Base-by-base conservation (phyloP, 805 yeast species). In the Torulaspora indica region DNA sequence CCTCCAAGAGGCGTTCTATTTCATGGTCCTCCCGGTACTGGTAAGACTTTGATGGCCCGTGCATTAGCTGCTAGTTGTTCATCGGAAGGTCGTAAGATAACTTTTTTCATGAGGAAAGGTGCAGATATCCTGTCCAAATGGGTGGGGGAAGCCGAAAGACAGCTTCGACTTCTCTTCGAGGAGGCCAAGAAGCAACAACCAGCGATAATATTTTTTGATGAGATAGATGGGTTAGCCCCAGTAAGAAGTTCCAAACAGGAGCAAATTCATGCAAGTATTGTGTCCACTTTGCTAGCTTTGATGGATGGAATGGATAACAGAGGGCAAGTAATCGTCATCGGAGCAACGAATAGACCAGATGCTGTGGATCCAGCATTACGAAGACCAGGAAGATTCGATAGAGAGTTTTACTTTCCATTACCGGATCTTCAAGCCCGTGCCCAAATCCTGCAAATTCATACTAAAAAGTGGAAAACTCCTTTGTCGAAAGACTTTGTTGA, bases 301-400 rank as follows among this genome's bases (percentile, higher is more conserved):
- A 93, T 93, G 98, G 98, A 93, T 65, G 98, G 98, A 56, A 93
- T 93, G 98, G 98, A 91, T 63, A 89, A 89, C 55, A 79, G 98
- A 62, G 98, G 98, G 6, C 98, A 93, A 62, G 98, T 93, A 14
- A 91, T 93, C 52, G 96, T 93, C 2, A 90, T 93, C 55, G 98
- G 98, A 47, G 98, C 98, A 1, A 93, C 98, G 0, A 93, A 93
- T 67, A 73, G 98, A 59, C 98, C 98, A 0, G 98, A 93, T 67
- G 85, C 97, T 0, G 86, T 93, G n/a, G 98, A 93, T 66, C 97
- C 98, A 1, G 98, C 98, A 0, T 72, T 93, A 46, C 77, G 98
- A 59, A 77, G 98, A 56, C 98, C 98, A 0, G 98, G 98, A 1
- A 76, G 98, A 64, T 93, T 93, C 58, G 98, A 93, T 63, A 76